Evolutionary conservation across 2,329 filamentous ascomycete genomes (phyloP).

Genomic region (Plectosphaerella sp.): DNA sequence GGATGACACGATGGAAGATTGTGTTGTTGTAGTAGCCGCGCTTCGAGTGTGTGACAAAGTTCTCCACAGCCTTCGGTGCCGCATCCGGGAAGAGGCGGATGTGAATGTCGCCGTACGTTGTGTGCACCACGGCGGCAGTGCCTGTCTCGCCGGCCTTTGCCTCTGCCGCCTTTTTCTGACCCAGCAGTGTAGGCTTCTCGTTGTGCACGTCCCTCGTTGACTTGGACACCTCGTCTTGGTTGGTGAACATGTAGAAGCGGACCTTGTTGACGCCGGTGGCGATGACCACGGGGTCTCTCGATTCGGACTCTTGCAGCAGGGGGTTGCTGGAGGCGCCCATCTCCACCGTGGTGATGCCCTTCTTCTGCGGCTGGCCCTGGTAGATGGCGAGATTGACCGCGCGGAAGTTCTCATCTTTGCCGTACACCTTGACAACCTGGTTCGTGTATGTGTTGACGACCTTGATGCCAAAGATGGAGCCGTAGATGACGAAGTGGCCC

Average conservation of each 20-base stretch:
- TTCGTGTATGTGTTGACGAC: slow-evolving; percentile 96
- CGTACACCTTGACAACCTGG: slow-evolving; percentile 84
- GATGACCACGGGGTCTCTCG: slow-evolving; percentile 83
- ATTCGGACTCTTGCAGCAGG: slow-evolving; percentile 85
- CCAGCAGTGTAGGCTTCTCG: slow-evolving; percentile 73
- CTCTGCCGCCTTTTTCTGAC: slow-evolving; percentile 50
- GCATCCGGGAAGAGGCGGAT: slow-evolving; percentile 89
- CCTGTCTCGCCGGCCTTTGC: slow-evolving; percentile 68
- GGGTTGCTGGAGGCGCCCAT: slow-evolving; percentile 97
- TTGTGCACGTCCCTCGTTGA: slow-evolving; percentile 89
- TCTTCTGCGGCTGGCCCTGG: slow-evolving; percentile 92
- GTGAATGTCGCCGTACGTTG: slow-evolving; percentile 89
- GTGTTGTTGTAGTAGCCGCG: slow-evolving; percentile 96
- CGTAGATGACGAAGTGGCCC: slow-evolving; percentile 90
- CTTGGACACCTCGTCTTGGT: slow-evolving; percentile 78
- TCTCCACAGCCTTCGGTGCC: slow-evolving; percentile 92
- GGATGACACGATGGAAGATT: slow-evolving; percentile 94
- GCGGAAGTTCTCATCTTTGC: slow-evolving; percentile 82
- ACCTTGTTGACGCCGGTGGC: slow-evolving; percentile 80
- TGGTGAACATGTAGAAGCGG: slow-evolving; percentile 98
- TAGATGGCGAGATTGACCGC: slow-evolving; percentile 82
- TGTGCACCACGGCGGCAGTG: slow-evolving; percentile 81
- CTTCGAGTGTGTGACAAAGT: slow-evolving; percentile 88
- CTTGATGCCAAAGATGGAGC: slow-evolving; percentile 87
- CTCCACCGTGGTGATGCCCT: slow-evolving; percentile 85